These are phyloP conservation scores for Monosporascus ibericus DNA, from an alignment of 2,329 filamentous ascomycete genomes.

Conservation along the genomic window DNA sequence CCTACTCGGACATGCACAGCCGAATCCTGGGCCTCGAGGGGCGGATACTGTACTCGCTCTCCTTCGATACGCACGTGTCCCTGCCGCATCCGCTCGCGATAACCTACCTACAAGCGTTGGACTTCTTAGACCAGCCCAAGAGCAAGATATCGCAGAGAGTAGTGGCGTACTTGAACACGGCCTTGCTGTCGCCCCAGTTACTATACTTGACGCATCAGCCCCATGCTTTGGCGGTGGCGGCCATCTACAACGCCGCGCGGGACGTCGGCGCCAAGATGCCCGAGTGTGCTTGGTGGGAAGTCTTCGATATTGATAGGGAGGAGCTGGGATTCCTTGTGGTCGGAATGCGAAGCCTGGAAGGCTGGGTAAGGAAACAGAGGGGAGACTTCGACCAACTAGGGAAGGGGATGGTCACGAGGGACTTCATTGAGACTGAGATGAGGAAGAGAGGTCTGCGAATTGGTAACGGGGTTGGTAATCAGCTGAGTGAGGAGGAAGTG, in stretches of 20 bases:
- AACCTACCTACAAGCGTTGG: conserved; percentile 87
- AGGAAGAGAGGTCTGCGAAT: conserved; percentile 39
- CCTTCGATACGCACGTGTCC: conserved; percentile 79
- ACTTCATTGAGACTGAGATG: conserved; percentile 54
- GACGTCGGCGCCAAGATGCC: conserved; percentile 74
- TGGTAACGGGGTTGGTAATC: conserved; percentile 20
- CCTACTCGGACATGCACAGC: conserved; percentile 59
- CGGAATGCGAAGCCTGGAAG: conserved; percentile 71
- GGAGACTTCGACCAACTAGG: conserved; percentile 45
- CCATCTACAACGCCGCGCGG: conserved; percentile 81
- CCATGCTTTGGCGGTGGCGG: conserved; percentile 74
- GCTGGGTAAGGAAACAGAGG: conserved; percentile 57
- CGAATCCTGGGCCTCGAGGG: conserved; percentile 70
- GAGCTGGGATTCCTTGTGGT: conserved; percentile 91
- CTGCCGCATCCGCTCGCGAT: conserved; percentile 82
- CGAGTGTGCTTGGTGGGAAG: conserved; percentile 90
- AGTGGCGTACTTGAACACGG: conserved; percentile 77
- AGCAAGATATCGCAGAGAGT: conserved; percentile 56
- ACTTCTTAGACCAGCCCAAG: conserved; percentile 47
- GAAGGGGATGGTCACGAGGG: conserved; percentile 49
- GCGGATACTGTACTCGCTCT: conserved; percentile 66
- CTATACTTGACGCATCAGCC: conserved; percentile 92
- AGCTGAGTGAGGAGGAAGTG: conserved; percentile 35
- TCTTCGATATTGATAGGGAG: conserved; percentile 93
- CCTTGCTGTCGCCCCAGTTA: conserved; percentile 79